These are phyloP conservation scores for Ophioceras dolichostomum DNA, from an alignment of 2,329 filamentous ascomycete species.

Conservation along the genomic window DNA sequence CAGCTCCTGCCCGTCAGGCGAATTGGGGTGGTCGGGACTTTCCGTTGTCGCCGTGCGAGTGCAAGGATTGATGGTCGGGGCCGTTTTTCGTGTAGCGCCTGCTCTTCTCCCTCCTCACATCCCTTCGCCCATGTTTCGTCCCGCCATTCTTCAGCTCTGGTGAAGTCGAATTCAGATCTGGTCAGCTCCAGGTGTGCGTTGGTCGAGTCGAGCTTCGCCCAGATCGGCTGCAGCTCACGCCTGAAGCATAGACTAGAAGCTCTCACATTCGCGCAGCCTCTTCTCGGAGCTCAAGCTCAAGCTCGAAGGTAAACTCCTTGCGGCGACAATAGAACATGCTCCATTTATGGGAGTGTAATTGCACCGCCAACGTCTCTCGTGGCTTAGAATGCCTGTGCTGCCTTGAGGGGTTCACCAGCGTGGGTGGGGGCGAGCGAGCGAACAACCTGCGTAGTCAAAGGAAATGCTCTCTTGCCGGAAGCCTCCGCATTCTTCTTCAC, in stretches of 20 bases:
- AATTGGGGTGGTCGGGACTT: no score
- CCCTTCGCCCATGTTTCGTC: background rate
- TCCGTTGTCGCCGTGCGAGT: no score
- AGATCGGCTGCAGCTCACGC: background rate
- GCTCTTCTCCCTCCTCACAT: no score
- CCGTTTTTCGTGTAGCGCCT: no score
- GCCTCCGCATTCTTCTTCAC: background rate
- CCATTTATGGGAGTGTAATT: background rate
- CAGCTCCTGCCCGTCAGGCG: no score
- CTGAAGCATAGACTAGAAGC: background rate
- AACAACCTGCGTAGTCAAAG: background rate
- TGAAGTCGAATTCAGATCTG: background rate
- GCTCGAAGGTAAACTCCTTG: background rate
- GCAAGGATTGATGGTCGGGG: no score
- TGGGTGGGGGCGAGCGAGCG: background rate
- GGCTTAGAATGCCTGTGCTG: no score
- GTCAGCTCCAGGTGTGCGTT: background rate
- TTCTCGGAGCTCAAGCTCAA: background rate
- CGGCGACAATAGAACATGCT: background rate
- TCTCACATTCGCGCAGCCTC: background rate
- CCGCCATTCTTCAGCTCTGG: background rate
- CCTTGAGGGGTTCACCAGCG: background rate
- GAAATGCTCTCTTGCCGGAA: background rate
- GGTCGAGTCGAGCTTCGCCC: background rate
- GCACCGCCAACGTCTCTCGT: background rate